Percentiles rank a stretch among this genome's conserved stretches.
phyloP scores from a whole-genome alignment of 768 basidiomycete genomes.

The Suillus plorans region DNA sequence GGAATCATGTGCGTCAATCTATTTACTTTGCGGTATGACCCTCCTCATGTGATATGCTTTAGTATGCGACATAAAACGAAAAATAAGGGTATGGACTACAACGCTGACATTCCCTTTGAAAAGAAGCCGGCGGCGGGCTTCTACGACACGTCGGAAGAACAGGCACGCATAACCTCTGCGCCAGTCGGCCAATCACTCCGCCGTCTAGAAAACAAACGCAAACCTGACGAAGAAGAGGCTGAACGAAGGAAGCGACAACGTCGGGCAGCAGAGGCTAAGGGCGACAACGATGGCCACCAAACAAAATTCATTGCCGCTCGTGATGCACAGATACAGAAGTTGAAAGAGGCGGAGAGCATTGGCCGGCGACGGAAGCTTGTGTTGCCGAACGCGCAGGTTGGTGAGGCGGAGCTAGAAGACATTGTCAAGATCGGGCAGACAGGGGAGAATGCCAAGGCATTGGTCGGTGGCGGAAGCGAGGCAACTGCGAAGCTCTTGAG shows the following conservation, averaged over 20 bases:
- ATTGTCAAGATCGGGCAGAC: constrained; percentile 98
- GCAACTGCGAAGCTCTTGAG: constrained; percentile 85
- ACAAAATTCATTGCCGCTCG: constrained; percentile 96
- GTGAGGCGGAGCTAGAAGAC: constrained; percentile 92
- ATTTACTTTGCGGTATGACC: constrained; percentile 4
- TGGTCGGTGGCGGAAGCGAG: constrained; percentile 81
- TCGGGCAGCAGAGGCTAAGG: constrained; percentile 62
- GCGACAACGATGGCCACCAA: constrained; percentile 60
- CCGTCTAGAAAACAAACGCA: constrained; percentile 94
- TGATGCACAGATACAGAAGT: constrained; percentile 95
- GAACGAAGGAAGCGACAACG: constrained; percentile 89
- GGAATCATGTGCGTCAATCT: constrained; percentile 80
- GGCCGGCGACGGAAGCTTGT: constrained; percentile 81
- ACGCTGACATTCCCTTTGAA: constrained; percentile 97
- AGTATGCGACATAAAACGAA: constrained; percentile 94
- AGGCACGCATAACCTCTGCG: constrained; percentile 80
- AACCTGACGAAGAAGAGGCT: constrained; percentile 89
- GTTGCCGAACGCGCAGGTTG: constrained; percentile 89
- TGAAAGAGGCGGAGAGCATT: constrained; percentile 97
- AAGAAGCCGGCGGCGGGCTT: constrained; percentile 95
- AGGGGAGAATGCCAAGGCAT: constrained; percentile 82
- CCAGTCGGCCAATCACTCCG: constrained; percentile 90
- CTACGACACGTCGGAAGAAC: constrained; percentile 95
- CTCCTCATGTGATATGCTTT: constrained; percentile 8
- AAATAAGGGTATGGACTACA: constrained; percentile 99